Base-by-base conservation (phyloP, 2,329 filamentous ascomycete genomes). In the Neospermospora avenae region DNA sequence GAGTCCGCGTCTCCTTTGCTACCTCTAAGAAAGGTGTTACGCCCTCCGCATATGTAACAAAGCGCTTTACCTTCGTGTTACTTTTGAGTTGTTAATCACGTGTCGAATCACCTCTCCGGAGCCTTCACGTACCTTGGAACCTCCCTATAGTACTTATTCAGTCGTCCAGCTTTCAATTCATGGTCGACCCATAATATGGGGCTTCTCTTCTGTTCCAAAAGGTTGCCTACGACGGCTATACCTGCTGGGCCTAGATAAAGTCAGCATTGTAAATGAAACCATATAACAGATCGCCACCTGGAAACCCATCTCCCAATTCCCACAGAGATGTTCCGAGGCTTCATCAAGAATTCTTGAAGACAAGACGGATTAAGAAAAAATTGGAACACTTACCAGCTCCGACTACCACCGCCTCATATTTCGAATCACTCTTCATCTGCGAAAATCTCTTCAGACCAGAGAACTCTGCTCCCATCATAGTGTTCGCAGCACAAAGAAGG, bases 1-100 rank as follows among this genome's bases (percentile, higher is more conserved):
- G 79, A 7, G 75, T 74, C 13, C 76, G 75, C 2, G 79, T 63
- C 13, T 70, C 57, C 53, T 79, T 75, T 52, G 81, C 74, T 48
- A 86, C 78, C 18, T 78, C 72, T 60, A 76, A 74, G 69, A 87
- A 85, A 0, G 82, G 76, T 37, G 78, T 71, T 1, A 82, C 72
- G 1, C 78, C 81, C 18, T 80, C 77, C 18, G 82, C 82, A 70
- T 81, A 87, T 28, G 81, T 75, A 60, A 83, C 73, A 69, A 87
- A 87, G 22, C 84, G 75, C 46, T 78, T 77, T 44, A 84, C 83
- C 68, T 84, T 86, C 59, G 84, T 87, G 69, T 87, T 87, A 66
- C 82, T 63, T 57, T 61, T 4, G 25, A 25, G 11, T n/a, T 24
- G 20, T 65, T 24, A 65, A 58, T 65, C 62, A 68, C 51, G 62